Conservation (phyloP, 805 yeast species). For the Nakazawaea peltata region DNA sequence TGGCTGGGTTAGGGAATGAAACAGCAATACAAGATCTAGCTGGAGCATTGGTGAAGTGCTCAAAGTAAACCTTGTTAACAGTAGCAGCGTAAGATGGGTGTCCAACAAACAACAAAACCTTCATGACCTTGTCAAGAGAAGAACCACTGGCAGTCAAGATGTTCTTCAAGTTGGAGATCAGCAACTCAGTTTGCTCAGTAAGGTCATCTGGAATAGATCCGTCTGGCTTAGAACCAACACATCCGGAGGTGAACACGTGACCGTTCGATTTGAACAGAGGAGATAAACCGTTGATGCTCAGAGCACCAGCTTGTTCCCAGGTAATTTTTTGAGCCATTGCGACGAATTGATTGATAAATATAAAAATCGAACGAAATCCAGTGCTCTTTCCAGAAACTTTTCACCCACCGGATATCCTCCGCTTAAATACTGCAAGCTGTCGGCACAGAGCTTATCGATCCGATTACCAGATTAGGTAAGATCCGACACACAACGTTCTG, state of each 20-base stretch:
- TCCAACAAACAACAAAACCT: conserved; percentile 34
- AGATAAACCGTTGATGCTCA: conserved; percentile 25
- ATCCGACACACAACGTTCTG: too few species aligned
- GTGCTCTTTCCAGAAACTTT: too few species aligned
- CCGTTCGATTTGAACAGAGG: conserved; percentile 34
- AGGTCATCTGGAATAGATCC: conserved; percentile 29
- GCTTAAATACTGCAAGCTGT: too few species aligned
- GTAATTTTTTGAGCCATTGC: conserved; percentile 18
- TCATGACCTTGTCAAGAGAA: conserved; percentile 30
- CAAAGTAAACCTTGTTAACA: conserved; percentile 32
- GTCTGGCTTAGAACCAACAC: conserved; percentile 30
- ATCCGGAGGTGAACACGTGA: conserved; percentile 41
- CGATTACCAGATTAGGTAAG: too few species aligned
- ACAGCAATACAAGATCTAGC: conserved; percentile 39
- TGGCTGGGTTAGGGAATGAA: conserved; percentile 36
- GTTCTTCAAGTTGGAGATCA: conserved; percentile 28
- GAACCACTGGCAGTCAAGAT: conserved; percentile 31
- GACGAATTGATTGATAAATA: too few species aligned
- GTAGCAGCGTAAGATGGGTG: conserved; percentile 28
- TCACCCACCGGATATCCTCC: too few species aligned
- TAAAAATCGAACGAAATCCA: too few species aligned
- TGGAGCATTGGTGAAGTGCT: conserved; percentile 34
- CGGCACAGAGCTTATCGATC: too few species aligned
- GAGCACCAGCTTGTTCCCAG: conserved; percentile 26
- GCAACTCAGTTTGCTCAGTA: conserved; percentile 29